Evolutionary conservation across 805 yeast species (phyloP), one percentile per base, ranked within the genome.

Genomic region (Lipomyces starkeyi): DNA sequence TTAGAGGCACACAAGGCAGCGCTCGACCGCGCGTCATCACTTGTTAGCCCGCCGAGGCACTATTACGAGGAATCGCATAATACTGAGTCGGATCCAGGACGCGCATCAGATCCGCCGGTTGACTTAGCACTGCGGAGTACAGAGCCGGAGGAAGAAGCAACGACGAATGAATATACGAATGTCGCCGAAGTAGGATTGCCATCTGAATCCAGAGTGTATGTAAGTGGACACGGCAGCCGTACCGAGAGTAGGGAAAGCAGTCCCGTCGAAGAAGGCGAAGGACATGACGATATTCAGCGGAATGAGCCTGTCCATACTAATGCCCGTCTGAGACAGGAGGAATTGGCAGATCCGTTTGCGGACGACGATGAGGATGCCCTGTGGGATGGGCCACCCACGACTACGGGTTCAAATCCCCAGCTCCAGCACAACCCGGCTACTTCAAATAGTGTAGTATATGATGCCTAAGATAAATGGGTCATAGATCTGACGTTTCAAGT

Each of bases 21-120:
- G 7, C 67, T 69, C 11, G 64, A 66, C 25, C 61, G 66, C 5
- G 72, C 72, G 3, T 54, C 72, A 1, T 6, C 32, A 29, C 56
- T 69, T 7, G 70, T 66, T 2, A 61, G 66, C 25, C 70, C 72
- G 56, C 72, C 72, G 22, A 29, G 70, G 27, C 70, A 69, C 29
- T 65, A 63, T 61, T 69, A 66, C 59, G 57, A 22, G 22, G 47
- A 56, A 37, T 20, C 34, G 6, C 56, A 53, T 2, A 22, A 8
- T 14, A 17, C 32, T 9, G 34, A 29, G 27, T 20, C 34, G 25
- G 56, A 53, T 25, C 29, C 34, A 22, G 9, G 9, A 6, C 56
- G 25, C 0, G 6, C 5, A 25, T 14, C 29, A 0, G 13, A 7
- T 1, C 22, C 25, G 54, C 14, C 54, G 32, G 34, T 11, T 6